A percentile compares a stretch with the other conserved stretches of the same genome.
phyloP scores from a whole-genome alignment of 2,329 filamentous ascomycete species.

The Byssothecium circinans region DNA sequence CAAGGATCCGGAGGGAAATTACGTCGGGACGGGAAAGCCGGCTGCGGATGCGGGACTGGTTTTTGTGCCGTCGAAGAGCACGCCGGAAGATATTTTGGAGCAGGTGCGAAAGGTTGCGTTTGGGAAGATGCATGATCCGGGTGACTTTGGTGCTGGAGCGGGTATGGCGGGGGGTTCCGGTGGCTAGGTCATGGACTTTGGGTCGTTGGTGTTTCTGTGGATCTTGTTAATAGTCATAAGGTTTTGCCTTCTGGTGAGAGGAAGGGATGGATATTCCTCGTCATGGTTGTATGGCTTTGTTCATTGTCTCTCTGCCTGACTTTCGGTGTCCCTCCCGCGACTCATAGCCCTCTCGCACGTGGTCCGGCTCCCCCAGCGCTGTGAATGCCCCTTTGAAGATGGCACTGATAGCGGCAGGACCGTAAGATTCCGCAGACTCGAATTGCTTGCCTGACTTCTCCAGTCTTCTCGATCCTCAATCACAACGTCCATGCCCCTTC shows the following conservation, averaged over 20 bases:
- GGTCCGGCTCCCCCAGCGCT: conserved; percentile 6
- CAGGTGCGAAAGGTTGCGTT: conserved; percentile 33
- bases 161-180: neutral
- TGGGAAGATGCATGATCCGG: conserved; percentile 20
- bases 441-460: conserved; percentile 7
- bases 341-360: neutral
- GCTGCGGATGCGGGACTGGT: conserved; percentile 28
- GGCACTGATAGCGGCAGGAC: conserved; percentile 2
- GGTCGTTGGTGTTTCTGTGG: too few species aligned
- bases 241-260: too few species aligned
- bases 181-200: too few species aligned
- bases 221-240: too few species aligned
- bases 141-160: conserved; percentile 7
- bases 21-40: conserved; percentile 24
- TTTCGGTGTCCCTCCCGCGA: neutral
- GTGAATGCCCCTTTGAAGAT: neutral
- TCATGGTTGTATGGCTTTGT: neutral
- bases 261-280: too few species aligned
- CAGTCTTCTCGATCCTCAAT: conserved; percentile 11
- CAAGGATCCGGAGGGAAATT: conserved; percentile 33
- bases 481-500: conserved; percentile 4
- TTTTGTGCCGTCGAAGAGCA: conserved; percentile 31
- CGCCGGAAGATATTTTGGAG: conserved; percentile 27
- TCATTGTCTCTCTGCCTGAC: neutral
- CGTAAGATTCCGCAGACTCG: conserved; percentile 10